phyloP scores from a whole-genome alignment of 768 basidiomycete species.

The Cubamyces sp. region DNA sequence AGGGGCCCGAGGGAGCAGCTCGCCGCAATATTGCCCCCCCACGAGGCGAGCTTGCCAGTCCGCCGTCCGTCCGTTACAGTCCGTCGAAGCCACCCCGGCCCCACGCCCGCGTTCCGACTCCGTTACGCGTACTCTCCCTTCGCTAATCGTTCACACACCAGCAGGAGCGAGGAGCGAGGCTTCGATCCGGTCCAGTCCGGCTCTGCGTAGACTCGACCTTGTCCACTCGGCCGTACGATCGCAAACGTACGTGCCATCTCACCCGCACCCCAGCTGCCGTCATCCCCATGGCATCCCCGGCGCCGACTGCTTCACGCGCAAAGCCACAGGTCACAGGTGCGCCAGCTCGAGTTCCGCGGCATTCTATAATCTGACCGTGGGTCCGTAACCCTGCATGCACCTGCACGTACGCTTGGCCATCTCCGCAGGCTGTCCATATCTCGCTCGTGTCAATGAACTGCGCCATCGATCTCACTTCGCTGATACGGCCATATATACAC shows the following conservation, averaged over 20 bases:
- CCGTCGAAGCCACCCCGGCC: no score
- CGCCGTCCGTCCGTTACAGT: background rate
- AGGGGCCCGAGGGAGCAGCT: slow-evolving; percentile 20
- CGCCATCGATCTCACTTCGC: slow-evolving; percentile 1
- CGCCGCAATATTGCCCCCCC: slow-evolving; percentile 19
- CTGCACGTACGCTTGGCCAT: no score
- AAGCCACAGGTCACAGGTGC: background rate
- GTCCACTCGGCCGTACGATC: no score
- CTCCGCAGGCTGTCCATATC: background rate
- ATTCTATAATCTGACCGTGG: background rate
- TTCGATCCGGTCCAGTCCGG: background rate
- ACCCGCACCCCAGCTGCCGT: background rate
- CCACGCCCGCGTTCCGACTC: no score
- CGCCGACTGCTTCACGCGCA: background rate
- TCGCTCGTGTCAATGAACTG: no score
- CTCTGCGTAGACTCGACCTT: background rate
- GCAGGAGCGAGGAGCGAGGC: no score
- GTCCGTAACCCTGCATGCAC: background rate
- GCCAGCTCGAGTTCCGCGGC: background rate
- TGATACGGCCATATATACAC: background rate
- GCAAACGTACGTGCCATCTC: no score
- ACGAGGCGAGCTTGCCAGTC: slow-evolving; percentile 9
- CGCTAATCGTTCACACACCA: no score
- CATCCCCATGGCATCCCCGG: background rate
- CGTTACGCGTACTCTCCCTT: background rate